Percentiles rank a stretch among this genome's conserved stretches.
These are phyloP conservation scores for Cadophora gregata DNA, from an alignment of 2,329 filamentous ascomycete species.

Conservation along the genomic window DNA sequence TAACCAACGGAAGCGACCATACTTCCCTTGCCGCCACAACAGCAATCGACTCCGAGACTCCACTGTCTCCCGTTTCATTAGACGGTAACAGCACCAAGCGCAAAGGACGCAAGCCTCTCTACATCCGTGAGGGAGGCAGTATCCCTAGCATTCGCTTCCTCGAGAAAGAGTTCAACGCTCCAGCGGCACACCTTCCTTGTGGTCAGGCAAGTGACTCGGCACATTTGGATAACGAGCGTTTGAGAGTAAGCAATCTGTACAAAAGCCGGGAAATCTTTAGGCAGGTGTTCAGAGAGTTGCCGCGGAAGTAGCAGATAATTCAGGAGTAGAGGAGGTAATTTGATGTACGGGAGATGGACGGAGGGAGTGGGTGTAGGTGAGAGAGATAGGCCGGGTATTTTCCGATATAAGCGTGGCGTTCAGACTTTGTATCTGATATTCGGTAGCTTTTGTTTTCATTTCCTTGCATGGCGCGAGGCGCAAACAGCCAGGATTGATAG, in stretches of 20 bases:
- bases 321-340: background rate
- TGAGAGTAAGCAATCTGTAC: conserved; percentile 84
- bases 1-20: conserved; percentile 53
- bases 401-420: conserved; percentile 19
- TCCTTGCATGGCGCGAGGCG: conserved; percentile 1
- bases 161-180: conserved; percentile 91
- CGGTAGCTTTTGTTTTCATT: background rate
- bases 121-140: conserved; percentile 93
- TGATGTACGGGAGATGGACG: background rate
- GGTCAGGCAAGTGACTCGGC: conserved; percentile 94
- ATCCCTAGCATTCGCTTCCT: conserved; percentile 94
- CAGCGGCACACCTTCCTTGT: conserved; percentile 90
- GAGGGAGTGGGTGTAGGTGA: background rate
- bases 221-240: conserved; percentile 93
- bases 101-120: conserved; percentile 70
- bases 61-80: conserved; percentile 4
- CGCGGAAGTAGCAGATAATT: conserved; percentile 44
- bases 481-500: background rate
- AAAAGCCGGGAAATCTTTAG: conserved; percentile 94
- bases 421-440: background rate
- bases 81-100: conserved; percentile 16
- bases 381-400: background rate
- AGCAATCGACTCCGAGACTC: conserved; percentile 36
- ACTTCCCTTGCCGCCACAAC: conserved; percentile 40
- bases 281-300: conserved; percentile 68